Evolutionary conservation across 129 eudicot genomes (phyloP).

Genomic region (Heracleum sosnowskyi): DNA sequence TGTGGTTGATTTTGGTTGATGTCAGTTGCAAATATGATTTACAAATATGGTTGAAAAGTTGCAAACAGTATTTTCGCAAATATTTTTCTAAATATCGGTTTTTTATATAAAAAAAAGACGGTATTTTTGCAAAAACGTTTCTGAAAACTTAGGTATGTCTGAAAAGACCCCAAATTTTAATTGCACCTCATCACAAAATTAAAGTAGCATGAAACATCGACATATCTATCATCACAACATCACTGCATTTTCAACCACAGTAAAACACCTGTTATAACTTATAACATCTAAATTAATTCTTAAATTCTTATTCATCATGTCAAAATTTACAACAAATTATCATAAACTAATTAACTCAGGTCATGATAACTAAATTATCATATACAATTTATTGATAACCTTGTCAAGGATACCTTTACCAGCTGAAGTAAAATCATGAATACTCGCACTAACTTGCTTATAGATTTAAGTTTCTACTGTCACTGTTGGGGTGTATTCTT

Average conservation of each 20-base stretch:
- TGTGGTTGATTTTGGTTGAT: too few species aligned
- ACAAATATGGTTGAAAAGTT: too few species aligned
- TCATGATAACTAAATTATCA: too few species aligned
- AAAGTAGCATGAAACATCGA: background rate
- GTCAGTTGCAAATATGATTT: too few species aligned
- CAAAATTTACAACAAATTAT: background rate
- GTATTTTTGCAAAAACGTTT: too few species aligned
- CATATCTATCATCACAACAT: background rate
- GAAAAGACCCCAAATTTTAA: too few species aligned
- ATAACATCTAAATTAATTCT: background rate
- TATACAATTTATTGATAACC: background rate
- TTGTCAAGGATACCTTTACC: background rate
- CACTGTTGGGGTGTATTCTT: background rate
- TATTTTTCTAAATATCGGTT: too few species aligned
- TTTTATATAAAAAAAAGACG: too few species aligned
- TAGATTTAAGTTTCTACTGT: background rate
- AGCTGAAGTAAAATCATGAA: background rate
- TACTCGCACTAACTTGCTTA: background rate
- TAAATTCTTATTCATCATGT: background rate
- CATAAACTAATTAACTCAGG: background rate
- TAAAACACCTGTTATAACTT: background rate
- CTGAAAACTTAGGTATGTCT: too few species aligned
- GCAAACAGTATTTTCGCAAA: too few species aligned
- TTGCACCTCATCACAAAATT: background rate
- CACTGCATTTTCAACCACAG: background rate